Percentiles rank a stretch among this genome's conserved stretches.
phyloP scores from a whole-genome alignment of 202 grass and related monocot genomes.

The Schoenoplectus triqueter region DNA sequence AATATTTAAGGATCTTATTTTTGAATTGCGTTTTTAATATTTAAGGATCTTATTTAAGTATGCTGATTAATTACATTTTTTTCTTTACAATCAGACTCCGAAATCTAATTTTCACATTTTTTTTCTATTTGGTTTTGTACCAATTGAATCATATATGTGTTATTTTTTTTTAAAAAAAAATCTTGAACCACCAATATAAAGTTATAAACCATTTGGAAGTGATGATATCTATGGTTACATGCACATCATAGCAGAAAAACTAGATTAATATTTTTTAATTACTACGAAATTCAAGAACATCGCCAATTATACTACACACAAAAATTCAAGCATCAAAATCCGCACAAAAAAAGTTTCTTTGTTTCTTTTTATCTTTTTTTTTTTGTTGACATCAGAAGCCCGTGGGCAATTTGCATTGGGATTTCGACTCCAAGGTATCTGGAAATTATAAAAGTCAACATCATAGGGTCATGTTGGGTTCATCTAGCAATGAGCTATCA shows the following conservation, averaged over 20 bases:
- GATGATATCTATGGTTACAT: no score
- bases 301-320: background rate
- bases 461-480: background rate
- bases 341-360: background rate
- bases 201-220: no score
- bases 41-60: background rate
- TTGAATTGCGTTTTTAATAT: no score
- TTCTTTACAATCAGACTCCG: background rate
- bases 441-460: background rate
- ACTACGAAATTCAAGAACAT: background rate
- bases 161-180: background rate
- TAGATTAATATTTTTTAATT: background rate
- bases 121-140: background rate
- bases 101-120: background rate
- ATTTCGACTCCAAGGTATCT: constrained; percentile 6
- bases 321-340: background rate
- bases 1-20: no score
- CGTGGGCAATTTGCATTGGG: background rate
- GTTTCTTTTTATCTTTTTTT: background rate
- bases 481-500: background rate
- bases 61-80: background rate
- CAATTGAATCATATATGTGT: background rate
- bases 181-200: background rate
- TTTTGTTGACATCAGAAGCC: background rate
- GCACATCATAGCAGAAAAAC: no score